Percentiles rank a stretch among this genome's conserved stretches.
These are phyloP conservation scores for Neurospora discreta DNA, from an alignment of 495 filamentous ascomycete genomes.

Conservation along the genomic window DNA sequence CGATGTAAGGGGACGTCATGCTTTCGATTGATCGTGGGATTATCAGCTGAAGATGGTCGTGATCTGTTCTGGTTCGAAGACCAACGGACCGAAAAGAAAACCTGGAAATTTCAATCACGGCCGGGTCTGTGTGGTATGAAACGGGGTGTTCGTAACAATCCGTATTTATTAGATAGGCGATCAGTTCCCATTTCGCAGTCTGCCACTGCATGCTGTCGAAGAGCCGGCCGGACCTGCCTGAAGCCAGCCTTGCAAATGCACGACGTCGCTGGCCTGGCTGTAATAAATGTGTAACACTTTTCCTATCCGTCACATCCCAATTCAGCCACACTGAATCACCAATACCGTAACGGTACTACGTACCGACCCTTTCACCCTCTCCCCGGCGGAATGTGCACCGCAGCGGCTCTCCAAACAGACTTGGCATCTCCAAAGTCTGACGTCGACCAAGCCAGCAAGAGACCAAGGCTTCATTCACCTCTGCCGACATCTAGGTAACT, in stretches of 20 bases:
- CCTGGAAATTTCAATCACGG: background rate
- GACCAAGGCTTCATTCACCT: background rate
- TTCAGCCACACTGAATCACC: background rate
- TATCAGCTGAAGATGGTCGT: background rate
- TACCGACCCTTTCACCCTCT: background rate
- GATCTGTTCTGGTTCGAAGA: background rate
- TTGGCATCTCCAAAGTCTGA: background rate
- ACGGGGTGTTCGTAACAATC: background rate
- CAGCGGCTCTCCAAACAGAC: background rate
- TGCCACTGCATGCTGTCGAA: too few species aligned
- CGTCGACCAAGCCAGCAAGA: background rate
- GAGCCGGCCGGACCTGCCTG: background rate
- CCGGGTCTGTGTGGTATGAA: background rate
- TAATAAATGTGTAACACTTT: background rate
- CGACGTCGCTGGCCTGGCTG: background rate
- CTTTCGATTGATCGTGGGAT: background rate
- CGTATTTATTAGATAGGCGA: background rate
- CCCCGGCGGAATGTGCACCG: background rate
- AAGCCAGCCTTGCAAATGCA: background rate
- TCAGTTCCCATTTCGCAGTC: background rate
- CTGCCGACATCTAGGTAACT: too few species aligned
- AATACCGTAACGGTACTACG: background rate
- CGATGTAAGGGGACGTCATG: background rate
- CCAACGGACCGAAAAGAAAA: background rate
- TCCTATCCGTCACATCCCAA: background rate